Evolutionary conservation across 805 yeast species (phyloP).

Genomic region (Candida insectalens): DNA sequence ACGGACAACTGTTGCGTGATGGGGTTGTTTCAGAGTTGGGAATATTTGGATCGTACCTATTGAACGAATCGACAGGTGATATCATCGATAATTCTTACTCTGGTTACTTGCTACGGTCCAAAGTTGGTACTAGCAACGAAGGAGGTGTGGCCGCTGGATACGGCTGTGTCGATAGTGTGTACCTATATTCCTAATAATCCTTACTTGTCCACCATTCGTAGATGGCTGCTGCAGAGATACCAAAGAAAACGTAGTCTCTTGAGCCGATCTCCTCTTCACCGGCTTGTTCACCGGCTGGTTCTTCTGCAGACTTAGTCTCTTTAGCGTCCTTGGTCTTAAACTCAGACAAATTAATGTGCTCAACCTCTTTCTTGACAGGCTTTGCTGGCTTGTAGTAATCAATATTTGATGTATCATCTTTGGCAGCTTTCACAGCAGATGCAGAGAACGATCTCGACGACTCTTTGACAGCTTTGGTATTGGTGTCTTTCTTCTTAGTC

Average conservation of each 20-base stretch:
- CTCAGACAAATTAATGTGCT: background rate
- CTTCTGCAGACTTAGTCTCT: conserved; percentile 1
- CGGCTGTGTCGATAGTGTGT: conserved; percentile 88
- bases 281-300: conserved; percentile 2
- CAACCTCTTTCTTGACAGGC: background rate
- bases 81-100: conserved; percentile 55
- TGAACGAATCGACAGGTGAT: conserved; percentile 53
- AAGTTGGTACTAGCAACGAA: conserved; percentile 79
- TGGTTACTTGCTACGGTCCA: conserved; percentile 85
- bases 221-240: conserved; percentile 17
- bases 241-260: conserved; percentile 16
- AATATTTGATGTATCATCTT: conserved; percentile 49
- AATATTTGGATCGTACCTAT: conserved; percentile 72
- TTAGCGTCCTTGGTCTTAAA: conserved; percentile 2
- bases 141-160: conserved; percentile 99
- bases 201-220: conserved; percentile 26
- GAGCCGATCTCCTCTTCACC: conserved; percentile 2
- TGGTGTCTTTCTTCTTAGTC: background rate
- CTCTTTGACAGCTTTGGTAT: background rate
- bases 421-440: conserved; percentile 25
- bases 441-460: conserved; percentile 6
- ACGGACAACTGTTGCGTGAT: conserved; percentile 53
- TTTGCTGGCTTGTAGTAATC: conserved; percentile 44
- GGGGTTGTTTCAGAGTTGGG: conserved; percentile 88
- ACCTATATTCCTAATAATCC: conserved; percentile 30